Evolutionary conservation across 2,329 filamentous ascomycete species (phyloP).

Genomic region (Ceratocystis destructans): DNA sequence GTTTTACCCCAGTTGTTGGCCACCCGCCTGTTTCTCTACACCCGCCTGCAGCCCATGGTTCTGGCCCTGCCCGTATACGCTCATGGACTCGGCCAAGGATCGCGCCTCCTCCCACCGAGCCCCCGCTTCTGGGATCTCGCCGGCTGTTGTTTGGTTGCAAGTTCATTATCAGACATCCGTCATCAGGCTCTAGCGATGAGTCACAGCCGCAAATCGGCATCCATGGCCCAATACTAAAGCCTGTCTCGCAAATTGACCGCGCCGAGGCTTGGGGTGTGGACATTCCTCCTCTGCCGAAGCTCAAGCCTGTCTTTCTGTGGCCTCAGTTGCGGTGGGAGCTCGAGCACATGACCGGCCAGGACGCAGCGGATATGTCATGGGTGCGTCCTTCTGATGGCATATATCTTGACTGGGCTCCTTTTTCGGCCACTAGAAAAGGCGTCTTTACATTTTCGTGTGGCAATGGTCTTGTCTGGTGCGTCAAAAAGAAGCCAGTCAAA

Average conservation of each 20-base stretch:
- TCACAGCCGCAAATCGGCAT: not conserved
- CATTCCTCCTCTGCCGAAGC: not conserved
- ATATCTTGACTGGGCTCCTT: not conserved
- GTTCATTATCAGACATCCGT: constrained; percentile 7
- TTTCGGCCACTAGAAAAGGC: not conserved
- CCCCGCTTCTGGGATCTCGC: not conserved
- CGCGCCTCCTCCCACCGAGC: not conserved
- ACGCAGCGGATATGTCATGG: not conserved
- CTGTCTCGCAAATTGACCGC: constrained; percentile 1
- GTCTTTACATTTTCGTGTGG: not conserved
- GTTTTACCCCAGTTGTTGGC: not conserved
- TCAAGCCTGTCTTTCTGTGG: not conserved
- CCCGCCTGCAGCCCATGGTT: not conserved
- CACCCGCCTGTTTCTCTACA: not conserved
- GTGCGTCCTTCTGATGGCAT: not conserved
- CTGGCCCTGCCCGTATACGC: not conserved
- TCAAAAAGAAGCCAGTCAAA: constrained; percentile 6
- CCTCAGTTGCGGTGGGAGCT: not conserved
- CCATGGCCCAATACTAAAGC: not conserved
- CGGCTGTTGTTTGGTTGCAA: not conserved
- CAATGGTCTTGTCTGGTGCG: not conserved
- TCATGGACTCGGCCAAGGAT: not conserved
- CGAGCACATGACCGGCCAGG: not conserved
- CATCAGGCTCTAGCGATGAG: not conserved
- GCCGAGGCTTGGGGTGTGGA: constrained; percentile 1